Conservation (phyloP, 208 protist species). For the Trichomonas vaginalis region DNA sequence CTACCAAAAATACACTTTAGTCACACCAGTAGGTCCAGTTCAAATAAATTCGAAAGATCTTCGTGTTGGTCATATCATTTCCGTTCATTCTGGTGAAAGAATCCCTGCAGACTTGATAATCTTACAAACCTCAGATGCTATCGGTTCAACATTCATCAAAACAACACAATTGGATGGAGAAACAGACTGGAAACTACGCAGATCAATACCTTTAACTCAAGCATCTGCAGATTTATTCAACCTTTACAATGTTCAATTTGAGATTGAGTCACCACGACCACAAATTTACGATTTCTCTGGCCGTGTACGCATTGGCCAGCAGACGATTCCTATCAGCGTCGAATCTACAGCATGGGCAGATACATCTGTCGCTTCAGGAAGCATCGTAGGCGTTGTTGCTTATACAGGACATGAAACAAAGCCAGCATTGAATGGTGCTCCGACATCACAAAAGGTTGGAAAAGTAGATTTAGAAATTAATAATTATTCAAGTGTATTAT, state of each 20-base stretch:
- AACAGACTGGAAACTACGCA: constrained; percentile 87
- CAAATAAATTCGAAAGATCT: constrained; percentile 47
- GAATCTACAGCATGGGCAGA: constrained; percentile 90
- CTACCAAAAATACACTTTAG: not conserved
- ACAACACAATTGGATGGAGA: constrained; percentile 96
- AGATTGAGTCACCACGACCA: constrained; percentile 42
- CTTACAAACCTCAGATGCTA: constrained; percentile 72
- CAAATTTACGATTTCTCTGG: constrained; percentile 75
- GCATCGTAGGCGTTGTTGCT: constrained; percentile 42
- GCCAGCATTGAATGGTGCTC: constrained; percentile 71
- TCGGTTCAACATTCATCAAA: constrained; percentile 76
- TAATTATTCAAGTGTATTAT: constrained; percentile 65
- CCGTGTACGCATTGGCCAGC: not conserved
- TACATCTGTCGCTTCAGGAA: constrained; percentile 76
- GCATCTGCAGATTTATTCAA: constrained; percentile 5
- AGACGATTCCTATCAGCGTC: constrained; percentile 42
- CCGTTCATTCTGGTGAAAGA: constrained; percentile 65
- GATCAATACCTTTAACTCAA: constrained; percentile 32
- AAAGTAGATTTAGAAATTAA: constrained; percentile 82
- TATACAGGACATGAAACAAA: constrained; percentile 64
- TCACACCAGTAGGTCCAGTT: not conserved
- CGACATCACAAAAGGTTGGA: constrained; percentile 55
- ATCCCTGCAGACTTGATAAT: constrained; percentile 85
- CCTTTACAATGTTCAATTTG: not conserved
- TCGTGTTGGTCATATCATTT: constrained; percentile 71